These are phyloP conservation scores for Edhazardia aedis DNA, from an alignment of 371 early-diverging fungal species.

Conservation along the genomic window DNA sequence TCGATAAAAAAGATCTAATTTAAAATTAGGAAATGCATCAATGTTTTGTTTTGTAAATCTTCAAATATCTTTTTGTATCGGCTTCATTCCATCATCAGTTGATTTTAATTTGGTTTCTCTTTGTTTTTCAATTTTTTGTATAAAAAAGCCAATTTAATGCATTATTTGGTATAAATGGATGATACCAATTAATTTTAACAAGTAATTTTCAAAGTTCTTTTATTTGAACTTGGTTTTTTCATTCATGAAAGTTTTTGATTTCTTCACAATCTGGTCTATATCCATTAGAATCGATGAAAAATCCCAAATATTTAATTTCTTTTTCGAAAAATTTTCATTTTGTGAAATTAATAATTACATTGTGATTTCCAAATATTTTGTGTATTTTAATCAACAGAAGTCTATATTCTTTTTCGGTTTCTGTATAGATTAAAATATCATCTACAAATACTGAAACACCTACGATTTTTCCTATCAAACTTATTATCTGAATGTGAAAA, in stretches of 20 bases:
- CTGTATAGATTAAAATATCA: not conserved
- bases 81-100: not conserved
- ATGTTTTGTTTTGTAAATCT: not conserved
- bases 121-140: not conserved
- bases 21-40: not conserved
- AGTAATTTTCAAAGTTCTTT: not conserved
- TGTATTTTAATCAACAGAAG: not conserved
- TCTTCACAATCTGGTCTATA: not conserved
- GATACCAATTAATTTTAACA: not conserved
- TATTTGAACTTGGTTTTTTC: not conserved
- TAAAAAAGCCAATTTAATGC: not conserved
- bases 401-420: not conserved
- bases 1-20: not conserved
- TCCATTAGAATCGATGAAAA: not conserved
- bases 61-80: not conserved
- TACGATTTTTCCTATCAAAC: not conserved
- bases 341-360: not conserved
- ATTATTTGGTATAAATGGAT: not conserved
- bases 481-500: not conserved
- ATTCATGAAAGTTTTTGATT: not conserved
- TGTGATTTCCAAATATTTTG: not conserved
- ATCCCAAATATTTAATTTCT: not conserved
- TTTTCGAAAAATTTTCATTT: not conserved
- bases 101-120: not conserved
- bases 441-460: conserved; percentile 1